Conservation (phyloP, 495 filamentous ascomycete genomes). For the Penicillium nucicola region DNA sequence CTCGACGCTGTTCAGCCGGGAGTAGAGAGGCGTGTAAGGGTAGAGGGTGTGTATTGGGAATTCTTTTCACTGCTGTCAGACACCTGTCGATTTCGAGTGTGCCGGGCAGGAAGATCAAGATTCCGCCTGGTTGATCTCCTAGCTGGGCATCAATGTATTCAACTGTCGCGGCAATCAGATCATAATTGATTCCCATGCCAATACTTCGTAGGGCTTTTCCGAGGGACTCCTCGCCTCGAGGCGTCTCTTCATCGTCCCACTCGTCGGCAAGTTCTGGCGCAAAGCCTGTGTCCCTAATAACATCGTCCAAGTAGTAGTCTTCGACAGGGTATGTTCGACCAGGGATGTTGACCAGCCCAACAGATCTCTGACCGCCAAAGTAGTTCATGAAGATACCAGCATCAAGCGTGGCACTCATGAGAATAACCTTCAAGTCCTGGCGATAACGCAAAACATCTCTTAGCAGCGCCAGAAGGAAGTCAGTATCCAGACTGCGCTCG, state of each 20-base stretch:
- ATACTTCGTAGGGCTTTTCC: constrained; percentile 68
- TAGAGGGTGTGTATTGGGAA: constrained; percentile 74
- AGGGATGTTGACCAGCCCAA: constrained; percentile 78
- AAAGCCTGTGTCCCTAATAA: constrained; percentile 77
- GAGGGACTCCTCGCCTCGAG: constrained; percentile 44
- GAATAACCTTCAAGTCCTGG: constrained; percentile 82
- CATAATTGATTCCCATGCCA: constrained; percentile 89
- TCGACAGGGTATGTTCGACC: constrained; percentile 87
- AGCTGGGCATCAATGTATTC: constrained; percentile 76
- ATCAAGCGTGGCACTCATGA: constrained; percentile 99
- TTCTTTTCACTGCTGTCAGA: constrained; percentile 61
- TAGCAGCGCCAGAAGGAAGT: constrained; percentile 88
- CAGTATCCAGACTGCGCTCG: constrained; percentile 91
- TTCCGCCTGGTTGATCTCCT: constrained; percentile 68
- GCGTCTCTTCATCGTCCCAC: constrained; percentile 28
- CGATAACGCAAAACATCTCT: constrained; percentile 74
- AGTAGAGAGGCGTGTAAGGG: constrained; percentile 91
- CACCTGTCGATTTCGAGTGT: constrained; percentile 81
- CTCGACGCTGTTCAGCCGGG: constrained; percentile 78
- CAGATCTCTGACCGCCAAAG: constrained; percentile 65
- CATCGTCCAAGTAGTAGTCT: constrained; percentile 88
- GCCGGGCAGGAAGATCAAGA: constrained; percentile 90
- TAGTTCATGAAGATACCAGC: constrained; percentile 82
- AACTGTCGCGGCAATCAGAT: constrained; percentile 76
- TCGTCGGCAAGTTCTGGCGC: constrained; percentile 38